Conservation (phyloP, 2,329 filamentous ascomycete species). For the Alternaria gansuensis region DNA sequence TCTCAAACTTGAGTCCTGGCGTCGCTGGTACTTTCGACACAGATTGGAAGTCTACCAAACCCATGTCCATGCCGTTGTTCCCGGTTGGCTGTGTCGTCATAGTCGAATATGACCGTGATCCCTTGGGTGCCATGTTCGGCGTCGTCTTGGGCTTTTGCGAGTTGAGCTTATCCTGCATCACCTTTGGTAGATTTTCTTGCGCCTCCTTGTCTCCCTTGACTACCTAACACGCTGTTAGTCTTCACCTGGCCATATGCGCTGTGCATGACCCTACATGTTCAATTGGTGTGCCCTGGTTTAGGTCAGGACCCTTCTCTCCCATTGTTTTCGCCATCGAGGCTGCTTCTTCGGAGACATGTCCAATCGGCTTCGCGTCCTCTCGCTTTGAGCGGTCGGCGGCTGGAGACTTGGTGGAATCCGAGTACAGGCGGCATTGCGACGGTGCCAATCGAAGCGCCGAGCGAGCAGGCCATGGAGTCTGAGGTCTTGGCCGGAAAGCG, state of each 20-base stretch:
- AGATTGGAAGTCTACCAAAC: constrained; percentile 41
- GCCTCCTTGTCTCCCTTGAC: constrained; percentile 69
- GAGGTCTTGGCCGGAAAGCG: constrained; percentile 42
- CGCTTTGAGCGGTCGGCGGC: constrained; percentile 43
- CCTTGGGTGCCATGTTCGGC: constrained; percentile 50
- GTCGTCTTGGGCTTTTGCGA: constrained; percentile 53
- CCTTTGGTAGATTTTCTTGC: constrained; percentile 70
- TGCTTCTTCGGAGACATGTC: constrained; percentile 72
- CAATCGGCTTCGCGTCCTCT: constrained; percentile 54
- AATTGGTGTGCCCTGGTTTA: constrained; percentile 71
- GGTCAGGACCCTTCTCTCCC: constrained; percentile 66
- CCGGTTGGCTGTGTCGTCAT: constrained; percentile 39
- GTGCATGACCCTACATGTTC: constrained; percentile 63
- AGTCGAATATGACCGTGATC: constrained; percentile 67
- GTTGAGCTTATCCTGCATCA: constrained; percentile 69
- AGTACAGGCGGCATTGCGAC: constrained; percentile 44
- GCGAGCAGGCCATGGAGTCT: constrained; percentile 43
- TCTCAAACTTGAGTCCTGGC: constrained; percentile 77
- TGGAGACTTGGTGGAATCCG: constrained; percentile 46
- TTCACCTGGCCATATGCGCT: background rate
- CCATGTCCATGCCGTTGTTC: constrained; percentile 38
- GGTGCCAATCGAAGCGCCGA: constrained; percentile 32
- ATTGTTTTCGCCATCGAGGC: constrained; percentile 67
- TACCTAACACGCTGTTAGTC: constrained; percentile 58
- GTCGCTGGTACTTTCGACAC: constrained; percentile 30